Percentiles rank a stretch among this genome's conserved stretches.
These are phyloP conservation scores for Mikania micrantha DNA, from an alignment of 129 eudicot genomes.

Conservation along the genomic window DNA sequence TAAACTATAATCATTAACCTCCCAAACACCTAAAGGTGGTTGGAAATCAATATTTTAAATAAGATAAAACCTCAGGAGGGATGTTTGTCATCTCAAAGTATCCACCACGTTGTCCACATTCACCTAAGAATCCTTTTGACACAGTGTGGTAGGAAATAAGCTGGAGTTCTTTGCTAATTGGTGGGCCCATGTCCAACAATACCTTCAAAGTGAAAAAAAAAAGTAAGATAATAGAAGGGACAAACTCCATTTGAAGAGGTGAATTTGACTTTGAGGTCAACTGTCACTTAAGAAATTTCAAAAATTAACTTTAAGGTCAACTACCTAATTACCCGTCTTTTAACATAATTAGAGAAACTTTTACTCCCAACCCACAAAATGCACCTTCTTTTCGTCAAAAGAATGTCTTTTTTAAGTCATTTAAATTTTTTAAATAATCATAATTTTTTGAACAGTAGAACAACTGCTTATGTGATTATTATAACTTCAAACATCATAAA, in stretches of 20 bases:
- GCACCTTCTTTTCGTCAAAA: neutral
- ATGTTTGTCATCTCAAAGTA: conserved; percentile 99
- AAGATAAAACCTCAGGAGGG: conserved; percentile 65
- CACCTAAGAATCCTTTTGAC: conserved; percentile 96
- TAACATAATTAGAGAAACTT: neutral
- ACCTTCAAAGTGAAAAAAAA: conserved; percentile 42
- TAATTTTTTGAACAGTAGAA: neutral
- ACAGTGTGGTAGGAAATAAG: conserved; percentile 95
- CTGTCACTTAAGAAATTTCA: neutral
- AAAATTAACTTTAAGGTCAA: neutral
- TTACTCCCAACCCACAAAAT: neutral
- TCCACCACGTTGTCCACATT: conserved; percentile 98
- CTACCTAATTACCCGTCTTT: neutral
- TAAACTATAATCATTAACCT: neutral
- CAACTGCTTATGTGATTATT: neutral
- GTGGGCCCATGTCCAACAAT: conserved; percentile 86
- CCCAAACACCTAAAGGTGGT: neutral
- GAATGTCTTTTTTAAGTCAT: neutral
- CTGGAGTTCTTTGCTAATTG: conserved; percentile 81
- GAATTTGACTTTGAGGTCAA: conserved; percentile 14
- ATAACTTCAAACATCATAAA: neutral
- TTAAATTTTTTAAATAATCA: neutral
- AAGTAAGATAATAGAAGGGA: neutral
- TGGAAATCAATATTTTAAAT: neutral
- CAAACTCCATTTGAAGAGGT: neutral